Conservation (phyloP, 371 early-diverging fungal species). For the Amoeboradix gromovi region DNA sequence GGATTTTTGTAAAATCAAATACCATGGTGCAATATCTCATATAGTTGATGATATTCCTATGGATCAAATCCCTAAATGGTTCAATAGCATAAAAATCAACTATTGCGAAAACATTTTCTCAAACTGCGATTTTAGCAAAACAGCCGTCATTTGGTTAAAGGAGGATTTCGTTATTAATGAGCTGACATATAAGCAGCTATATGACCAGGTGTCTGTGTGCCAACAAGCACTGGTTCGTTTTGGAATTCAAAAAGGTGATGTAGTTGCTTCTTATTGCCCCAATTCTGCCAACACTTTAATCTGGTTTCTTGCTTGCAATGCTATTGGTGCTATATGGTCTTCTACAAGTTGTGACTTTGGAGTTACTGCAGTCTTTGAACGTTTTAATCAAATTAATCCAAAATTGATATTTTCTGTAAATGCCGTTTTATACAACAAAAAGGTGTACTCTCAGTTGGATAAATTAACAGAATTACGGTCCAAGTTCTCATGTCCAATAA, state of each 20-base stretch:
- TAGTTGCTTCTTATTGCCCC: slow-evolving; percentile 71
- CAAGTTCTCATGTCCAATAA: slow-evolving; percentile 21
- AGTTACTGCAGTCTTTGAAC: slow-evolving; percentile 49
- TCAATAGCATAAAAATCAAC: neutral
- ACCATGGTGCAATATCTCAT: neutral
- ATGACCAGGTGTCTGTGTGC: slow-evolving; percentile 32
- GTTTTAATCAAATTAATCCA: slow-evolving; percentile 78
- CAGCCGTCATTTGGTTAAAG: slow-evolving; percentile 1
- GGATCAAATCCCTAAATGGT: neutral
- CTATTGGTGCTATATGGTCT: slow-evolving; percentile 85
- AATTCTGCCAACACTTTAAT: slow-evolving; percentile 56
- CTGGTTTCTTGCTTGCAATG: slow-evolving; percentile 64
- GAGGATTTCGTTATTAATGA: slow-evolving; percentile 10
- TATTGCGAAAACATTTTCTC: neutral
- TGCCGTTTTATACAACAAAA: slow-evolving; percentile 61
- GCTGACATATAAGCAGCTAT: slow-evolving; percentile 44
- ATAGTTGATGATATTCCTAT: neutral
- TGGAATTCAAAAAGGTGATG: slow-evolving; percentile 53
- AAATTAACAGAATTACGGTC: slow-evolving; percentile 40
- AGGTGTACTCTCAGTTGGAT: slow-evolving; percentile 38
- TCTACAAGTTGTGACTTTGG: slow-evolving; percentile 84
- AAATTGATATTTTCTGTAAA: slow-evolving; percentile 70
- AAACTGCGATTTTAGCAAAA: neutral
- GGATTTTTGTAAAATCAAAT: neutral
- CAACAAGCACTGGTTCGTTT: slow-evolving; percentile 34